A percentile compares a stretch with the other conserved stretches of the same genome.
These are phyloP conservation scores for Emmonsiellopsis sp. DNA, from an alignment of 2,329 filamentous ascomycete genomes.

Conservation along the genomic window DNA sequence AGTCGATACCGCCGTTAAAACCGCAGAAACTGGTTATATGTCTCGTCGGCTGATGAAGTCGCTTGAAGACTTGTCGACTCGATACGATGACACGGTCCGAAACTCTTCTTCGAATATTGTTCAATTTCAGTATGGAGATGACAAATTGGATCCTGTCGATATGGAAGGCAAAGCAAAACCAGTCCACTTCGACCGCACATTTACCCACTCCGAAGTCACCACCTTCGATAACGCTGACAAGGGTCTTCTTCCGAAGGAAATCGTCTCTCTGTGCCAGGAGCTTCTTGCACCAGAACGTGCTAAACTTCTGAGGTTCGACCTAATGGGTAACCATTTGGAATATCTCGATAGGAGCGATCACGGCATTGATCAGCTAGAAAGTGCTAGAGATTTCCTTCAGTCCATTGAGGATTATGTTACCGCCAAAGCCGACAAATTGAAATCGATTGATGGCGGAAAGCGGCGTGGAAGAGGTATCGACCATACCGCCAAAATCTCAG, in stretches of 20 bases:
- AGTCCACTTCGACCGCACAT: constrained; percentile 86
- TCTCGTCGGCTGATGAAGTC: constrained; percentile 97
- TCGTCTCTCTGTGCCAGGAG: constrained; percentile 57
- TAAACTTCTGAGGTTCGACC: constrained; percentile 53
- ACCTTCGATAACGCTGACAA: constrained; percentile 73
- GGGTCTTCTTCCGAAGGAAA: constrained; percentile 65
- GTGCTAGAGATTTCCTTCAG: constrained; percentile 70
- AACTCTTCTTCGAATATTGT: constrained; percentile 84
- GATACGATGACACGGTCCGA: constrained; percentile 90
- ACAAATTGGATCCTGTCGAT: constrained; percentile 89
- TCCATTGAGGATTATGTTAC: constrained; percentile 66
- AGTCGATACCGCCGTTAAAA: constrained; percentile 98
- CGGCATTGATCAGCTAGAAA: constrained; percentile 68
- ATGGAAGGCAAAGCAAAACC: constrained; percentile 94
- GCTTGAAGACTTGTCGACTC: constrained; percentile 82
- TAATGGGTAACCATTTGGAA: constrained; percentile 53
- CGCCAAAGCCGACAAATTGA: constrained; percentile 53
- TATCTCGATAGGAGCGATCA: constrained; percentile 64
- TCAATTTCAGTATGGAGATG: constrained; percentile 95
- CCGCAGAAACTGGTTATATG: constrained; percentile 98
- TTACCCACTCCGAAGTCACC: constrained; percentile 64
- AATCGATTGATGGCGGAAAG: constrained; percentile 21
- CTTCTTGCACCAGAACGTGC: constrained; percentile 60
- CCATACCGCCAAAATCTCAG: constrained; percentile 75
- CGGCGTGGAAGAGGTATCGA: constrained; percentile 40